Base-by-base conservation (phyloP, 2,329 filamentous ascomycete genomes). In the Penicillium sp. region DNA sequence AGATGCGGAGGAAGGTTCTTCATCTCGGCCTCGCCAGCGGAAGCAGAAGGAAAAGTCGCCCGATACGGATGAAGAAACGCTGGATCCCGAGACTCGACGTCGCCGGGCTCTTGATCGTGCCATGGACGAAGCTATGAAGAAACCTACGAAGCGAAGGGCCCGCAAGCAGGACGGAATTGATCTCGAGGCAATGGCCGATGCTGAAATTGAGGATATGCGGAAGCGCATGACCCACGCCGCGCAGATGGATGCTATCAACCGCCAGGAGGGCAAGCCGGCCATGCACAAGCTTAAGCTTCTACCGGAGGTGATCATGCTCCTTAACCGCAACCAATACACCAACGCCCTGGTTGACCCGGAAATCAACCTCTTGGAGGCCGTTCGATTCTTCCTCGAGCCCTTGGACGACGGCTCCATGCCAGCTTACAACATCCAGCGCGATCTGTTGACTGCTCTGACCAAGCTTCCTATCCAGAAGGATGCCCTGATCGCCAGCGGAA, bases 301-400 rank as follows among this genome's bases (percentile, higher is more conserved):
- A 14, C 92, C 92, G 1, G 88, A 96, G 69, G 94, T 99, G 13
- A 86, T 92, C 42, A 85, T 86, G 39, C 80, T 97, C 18, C 81
- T 99, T 54, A 96, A 95, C 71, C 89, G 91, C 65, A 95, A 92
- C 72, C 90, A 75, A 47, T 76, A 89, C 48, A 84, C 92, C 25
- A 89, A 90, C 61, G 88, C 89, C 27, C 86, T 97, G 44, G 85
- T 96, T 36, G 92, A 96, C 61, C 92, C 92, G 0, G 94, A 99
- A 67, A 95, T 88, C 67, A 96, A 97, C 75, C 88, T 99, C 56
- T 78, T 99, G 35, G 90, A 95, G 73, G 89, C 92, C 13, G 90
- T 99, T 66, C 91, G 92, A 68, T 97, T 95, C 81, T 97, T 97
- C 80, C 82, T 99, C 20, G 94, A 99, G 70, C 94, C 94, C 0